These are phyloP conservation scores for Trametes polyzona DNA, from an alignment of 1,284 basidiomycete genomes.

Conservation along the genomic window DNA sequence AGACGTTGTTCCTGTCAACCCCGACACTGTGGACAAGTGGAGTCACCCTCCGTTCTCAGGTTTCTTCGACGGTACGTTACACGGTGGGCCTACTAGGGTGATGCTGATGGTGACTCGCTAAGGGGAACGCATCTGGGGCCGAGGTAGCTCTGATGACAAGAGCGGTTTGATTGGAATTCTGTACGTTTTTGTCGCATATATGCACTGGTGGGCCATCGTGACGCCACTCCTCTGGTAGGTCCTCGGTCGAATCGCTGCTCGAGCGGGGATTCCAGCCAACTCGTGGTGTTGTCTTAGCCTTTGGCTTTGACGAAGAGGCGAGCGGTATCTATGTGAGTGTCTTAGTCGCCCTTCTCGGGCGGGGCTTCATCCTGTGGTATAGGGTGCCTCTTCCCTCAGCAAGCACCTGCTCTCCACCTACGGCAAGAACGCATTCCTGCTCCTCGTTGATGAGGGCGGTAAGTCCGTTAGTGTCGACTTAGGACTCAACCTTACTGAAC, in stretches of 20 bases:
- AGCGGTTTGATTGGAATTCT: constrained; percentile 59
- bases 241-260: constrained; percentile 58
- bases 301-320: constrained; percentile 76
- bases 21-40: constrained; percentile 57
- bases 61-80: constrained; percentile 36
- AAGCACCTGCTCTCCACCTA: constrained; percentile 51
- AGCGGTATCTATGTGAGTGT: constrained; percentile 50
- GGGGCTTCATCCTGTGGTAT: not conserved
- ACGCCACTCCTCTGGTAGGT: constrained; percentile 36
- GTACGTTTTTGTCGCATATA: constrained; percentile 37
- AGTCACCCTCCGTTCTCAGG: constrained; percentile 42
- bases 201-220: not conserved
- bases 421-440: constrained; percentile 55
- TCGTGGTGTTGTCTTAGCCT: constrained; percentile 61
- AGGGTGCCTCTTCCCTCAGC: constrained; percentile 55
- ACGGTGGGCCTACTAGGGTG: not conserved
- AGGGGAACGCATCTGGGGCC: constrained; percentile 64
- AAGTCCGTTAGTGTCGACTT: constrained; percentile 13
- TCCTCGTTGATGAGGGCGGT: constrained; percentile 60
- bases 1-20: constrained; percentile 64
- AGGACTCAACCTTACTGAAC: not conserved
- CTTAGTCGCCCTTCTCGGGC: not conserved
- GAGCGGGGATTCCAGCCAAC: constrained; percentile 53
- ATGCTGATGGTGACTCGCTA: not conserved
- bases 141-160: constrained; percentile 69